Evolutionary conservation across 2,329 filamentous ascomycete species (phyloP).

Genomic region (Paecilomyces sp.): DNA sequence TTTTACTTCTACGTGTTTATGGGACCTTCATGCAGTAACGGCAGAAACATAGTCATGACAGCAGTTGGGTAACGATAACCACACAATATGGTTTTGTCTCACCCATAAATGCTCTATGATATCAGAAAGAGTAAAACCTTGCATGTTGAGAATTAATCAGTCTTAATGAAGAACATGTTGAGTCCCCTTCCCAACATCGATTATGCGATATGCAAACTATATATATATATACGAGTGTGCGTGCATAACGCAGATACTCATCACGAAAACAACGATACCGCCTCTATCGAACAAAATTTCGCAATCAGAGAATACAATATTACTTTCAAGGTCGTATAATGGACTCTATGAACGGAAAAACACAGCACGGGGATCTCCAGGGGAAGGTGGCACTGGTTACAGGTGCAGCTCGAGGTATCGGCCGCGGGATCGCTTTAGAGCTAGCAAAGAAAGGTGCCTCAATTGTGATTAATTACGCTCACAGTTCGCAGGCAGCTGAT

Average conservation of each 20-base stretch:
- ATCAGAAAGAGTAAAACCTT: neutral
- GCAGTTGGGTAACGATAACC: neutral
- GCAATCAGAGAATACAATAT: neutral
- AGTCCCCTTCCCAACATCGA: neutral
- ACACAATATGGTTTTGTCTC: neutral
- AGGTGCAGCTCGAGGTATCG: conserved; percentile 33
- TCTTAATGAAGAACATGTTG: neutral
- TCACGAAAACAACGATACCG: neutral
- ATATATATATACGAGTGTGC: no score
- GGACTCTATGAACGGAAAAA: neutral
- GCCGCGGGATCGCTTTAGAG: conserved; percentile 34
- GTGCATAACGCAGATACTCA: neutral
- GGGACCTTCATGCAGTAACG: neutral
- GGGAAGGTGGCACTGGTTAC: conserved; percentile 30
- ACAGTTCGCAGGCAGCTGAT: conserved; percentile 57
- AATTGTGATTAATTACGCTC: conserved; percentile 42
- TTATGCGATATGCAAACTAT: no score
- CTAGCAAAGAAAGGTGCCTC: conserved; percentile 32
- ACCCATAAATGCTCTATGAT: neutral
- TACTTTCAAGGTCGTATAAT: neutral
- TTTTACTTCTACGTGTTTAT: neutral
- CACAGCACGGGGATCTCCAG: neutral
- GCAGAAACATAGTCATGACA: neutral
- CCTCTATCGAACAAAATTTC: neutral
- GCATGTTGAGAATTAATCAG: no score